Base-by-base conservation (phyloP, 2,329 filamentous ascomycete genomes). In the Pseudocercospora musae region DNA sequence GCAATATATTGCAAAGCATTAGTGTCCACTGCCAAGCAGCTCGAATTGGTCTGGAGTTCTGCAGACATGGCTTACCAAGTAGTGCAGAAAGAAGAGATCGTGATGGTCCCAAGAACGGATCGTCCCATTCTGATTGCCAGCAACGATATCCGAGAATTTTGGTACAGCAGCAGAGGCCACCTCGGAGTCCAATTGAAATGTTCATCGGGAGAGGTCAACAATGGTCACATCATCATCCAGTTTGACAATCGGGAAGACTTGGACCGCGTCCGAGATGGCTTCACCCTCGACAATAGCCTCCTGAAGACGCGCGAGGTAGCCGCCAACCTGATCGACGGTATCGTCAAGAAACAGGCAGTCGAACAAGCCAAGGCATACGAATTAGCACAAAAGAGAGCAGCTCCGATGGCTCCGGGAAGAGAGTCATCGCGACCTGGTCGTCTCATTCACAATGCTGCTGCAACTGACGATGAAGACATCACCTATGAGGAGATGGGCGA, bases 1-100 rank as follows among this genome's bases (percentile, higher is more conserved):
- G 3, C 21, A 0, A 62, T 68, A 15, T 46, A 42, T 21, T 66
- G 65, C 53, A 66, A 58, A 46, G 48, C 50, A 2, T n/a, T n/a
- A n/a, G n/a, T n/a, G n/a, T n/a, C n/a, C n/a, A n/a, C n/a, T n/a
- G n/a, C n/a, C n/a, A n/a, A n/a, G 8, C 48, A 48, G 4, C 49
- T 65, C 0, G 50, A 29, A 1, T 58, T 68, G n/a, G 54, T 60
- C 2, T 68, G 62, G 65, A n/a, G n/a, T n/a, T n/a, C n/a, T n/a
- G n/a, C n/a, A n/a, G 46, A 63, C 13, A 10, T n/a, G 3, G 42
- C 21, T 1, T 2, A 18, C 1, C 27, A 37, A 6, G 21, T 68
- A 1, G 27, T 21, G 1, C n/a, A 1, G n/a, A 8, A 23, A 0
- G 9, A 21, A 15, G 9, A 63, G n/a, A 13, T n/a, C 0, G 10